Conservation (phyloP, 495 filamentous ascomycete species). For the Sabuloglossum arenarium region DNA sequence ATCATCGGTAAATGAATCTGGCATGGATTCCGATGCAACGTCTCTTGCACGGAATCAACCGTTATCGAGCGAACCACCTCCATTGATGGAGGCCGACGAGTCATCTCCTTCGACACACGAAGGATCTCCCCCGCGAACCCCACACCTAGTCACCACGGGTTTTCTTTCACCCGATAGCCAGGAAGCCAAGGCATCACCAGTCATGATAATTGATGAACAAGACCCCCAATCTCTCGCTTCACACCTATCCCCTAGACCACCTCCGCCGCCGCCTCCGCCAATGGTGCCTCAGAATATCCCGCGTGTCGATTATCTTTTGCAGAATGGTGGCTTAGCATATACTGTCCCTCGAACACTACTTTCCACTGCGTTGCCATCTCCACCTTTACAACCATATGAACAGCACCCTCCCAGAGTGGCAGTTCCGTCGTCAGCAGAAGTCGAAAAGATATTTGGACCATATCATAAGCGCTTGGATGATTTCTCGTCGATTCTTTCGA, state of each 20-base stretch:
- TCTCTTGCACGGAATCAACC: constrained; percentile 1
- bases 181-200: background rate
- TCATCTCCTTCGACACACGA: background rate
- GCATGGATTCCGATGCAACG: constrained; percentile 2
- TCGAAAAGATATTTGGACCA: constrained; percentile 53
- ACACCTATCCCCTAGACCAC: constrained; percentile 27
- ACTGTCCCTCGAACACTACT: constrained; percentile 48
- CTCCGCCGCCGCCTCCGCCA: constrained; percentile 70
- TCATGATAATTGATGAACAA: background rate
- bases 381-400: constrained; percentile 14
- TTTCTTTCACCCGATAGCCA: background rate
- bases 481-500: constrained; percentile 58
- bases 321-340: constrained; percentile 56
- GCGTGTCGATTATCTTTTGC: constrained; percentile 73
- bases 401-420: constrained; percentile 1
- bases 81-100: background rate
- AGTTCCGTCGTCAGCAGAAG: constrained; percentile 21
- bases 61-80: background rate
- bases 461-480: constrained; percentile 66
- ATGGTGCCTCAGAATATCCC: constrained; percentile 44
- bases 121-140: constrained; percentile 1
- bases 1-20: constrained; percentile 3
- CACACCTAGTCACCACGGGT: background rate
- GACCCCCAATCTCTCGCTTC: background rate
- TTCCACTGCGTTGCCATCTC: constrained; percentile 15